phyloP scores from a whole-genome alignment of 1,139 yeast species.

The Protomyces gravidus region DNA sequence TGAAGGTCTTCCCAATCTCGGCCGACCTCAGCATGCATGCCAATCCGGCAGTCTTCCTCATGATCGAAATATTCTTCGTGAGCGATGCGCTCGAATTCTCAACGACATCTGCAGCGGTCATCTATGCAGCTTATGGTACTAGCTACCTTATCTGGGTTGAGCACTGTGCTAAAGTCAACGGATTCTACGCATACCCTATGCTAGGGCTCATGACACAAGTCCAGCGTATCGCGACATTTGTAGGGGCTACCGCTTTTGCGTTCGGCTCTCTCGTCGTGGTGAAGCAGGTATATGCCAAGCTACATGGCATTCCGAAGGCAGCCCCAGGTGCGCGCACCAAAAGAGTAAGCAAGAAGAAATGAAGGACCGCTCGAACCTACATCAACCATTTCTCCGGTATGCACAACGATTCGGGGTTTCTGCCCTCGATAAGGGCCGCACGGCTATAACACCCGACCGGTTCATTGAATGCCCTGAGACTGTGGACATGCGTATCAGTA shows the following conservation, averaged over 20 bases:
- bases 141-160: constrained; percentile 18
- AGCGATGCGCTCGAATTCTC: constrained; percentile 16
- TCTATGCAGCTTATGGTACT: constrained; percentile 4
- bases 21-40: constrained; percentile 27
- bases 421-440: too few species aligned
- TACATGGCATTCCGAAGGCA: constrained; percentile 6
- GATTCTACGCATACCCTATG: constrained; percentile 25
- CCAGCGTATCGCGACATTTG: constrained; percentile 16
- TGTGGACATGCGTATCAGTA: too few species aligned
- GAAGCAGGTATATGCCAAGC: constrained; percentile 4
- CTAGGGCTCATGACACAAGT: constrained; percentile 14
- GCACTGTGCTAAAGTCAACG: constrained; percentile 15
- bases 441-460: too few species aligned
- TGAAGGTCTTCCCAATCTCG: constrained; percentile 4
- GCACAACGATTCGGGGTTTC: too few species aligned
- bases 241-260: constrained; percentile 23
- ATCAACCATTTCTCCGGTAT: too few species aligned
- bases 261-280: constrained; percentile 2
- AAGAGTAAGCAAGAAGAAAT: neutral
- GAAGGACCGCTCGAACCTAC: too few species aligned
- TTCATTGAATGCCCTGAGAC: neutral
- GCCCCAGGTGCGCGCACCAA: neutral
- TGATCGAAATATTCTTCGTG: constrained; percentile 8
- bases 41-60: constrained; percentile 10
- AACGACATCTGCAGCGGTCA: constrained; percentile 1